Evolutionary conservation across 306 rosid genomes (phyloP), one percentile per base, ranked within the genome.

Genomic region (Biancaea sappan): DNA sequence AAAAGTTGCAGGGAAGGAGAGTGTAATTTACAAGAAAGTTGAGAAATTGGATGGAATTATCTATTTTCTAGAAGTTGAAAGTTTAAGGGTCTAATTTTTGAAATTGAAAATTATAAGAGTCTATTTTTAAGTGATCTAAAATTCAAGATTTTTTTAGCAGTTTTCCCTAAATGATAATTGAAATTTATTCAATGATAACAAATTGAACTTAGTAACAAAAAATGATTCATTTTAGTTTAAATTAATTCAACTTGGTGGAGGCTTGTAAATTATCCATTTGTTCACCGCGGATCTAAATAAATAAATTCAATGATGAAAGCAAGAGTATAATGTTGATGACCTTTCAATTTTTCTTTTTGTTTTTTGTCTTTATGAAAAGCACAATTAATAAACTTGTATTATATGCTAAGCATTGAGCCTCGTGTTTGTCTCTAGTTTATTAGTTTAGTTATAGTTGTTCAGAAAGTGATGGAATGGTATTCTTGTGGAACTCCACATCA

Each of bases 371-470:
- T 25, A 56, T 56, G 6, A 18, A 40, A 40, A 38, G 28, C 51
- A n/a, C n/a, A n/a, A n/a, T 21, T 8, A 34, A 13, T 12, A 71
- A 74, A 50, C 56, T 26, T 64, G 76, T 12, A 69, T 77, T 84
- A 79, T 21, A 51, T 66, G 76, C 48, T 65, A 65, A 74, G 83
- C 85, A 80, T 83, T 44, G 77, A 73, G 77, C 81, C 79, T 57
- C 64, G 40, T 57, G 64, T 57, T 24, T 43, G 32, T 8, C 5
- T 24, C 0, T 25, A 6, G 65, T 40, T 15, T 15, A 41, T 15
- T 16, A 28, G 37, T 28, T 35, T 58, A 9, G 64, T 57, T 57
- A 43, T 28, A 15, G 53, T 32, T 47, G 61, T 61, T 13, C 70
- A n/a, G 50, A 38, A 50, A 69, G 81, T 15, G 43, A 24, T 24